These are phyloP conservation scores for Trametes villosa DNA, from an alignment of 768 basidiomycete genomes.

Conservation along the genomic window DNA sequence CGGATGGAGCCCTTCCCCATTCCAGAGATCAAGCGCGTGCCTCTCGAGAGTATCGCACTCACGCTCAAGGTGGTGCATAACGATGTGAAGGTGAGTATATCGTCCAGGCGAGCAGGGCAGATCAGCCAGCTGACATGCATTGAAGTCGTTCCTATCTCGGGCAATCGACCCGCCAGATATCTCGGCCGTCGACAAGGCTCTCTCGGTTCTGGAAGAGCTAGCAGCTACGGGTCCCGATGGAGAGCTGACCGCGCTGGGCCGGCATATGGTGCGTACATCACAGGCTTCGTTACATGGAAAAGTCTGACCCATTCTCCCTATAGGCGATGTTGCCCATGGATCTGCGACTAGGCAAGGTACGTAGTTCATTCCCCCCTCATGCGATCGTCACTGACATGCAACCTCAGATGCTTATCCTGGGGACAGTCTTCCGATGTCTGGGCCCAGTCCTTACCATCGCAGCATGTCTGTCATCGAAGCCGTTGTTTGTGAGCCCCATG, in stretches of 20 bases:
- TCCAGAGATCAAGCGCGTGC: conserved; percentile 88
- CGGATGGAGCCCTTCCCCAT: conserved; percentile 73
- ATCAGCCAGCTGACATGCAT: background rate
- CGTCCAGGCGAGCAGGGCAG: no score
- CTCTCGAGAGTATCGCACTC: conserved; percentile 80
- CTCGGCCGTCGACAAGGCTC: conserved; percentile 76
- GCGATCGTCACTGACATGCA: no score
- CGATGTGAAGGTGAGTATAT: conserved; percentile 67
- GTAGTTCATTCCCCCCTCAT: background rate
- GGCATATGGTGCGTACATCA: conserved; percentile 61
- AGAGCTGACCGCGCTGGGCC: conserved; percentile 78
- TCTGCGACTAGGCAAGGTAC: conserved; percentile 82
- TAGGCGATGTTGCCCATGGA: conserved; percentile 89
- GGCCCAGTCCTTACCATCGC: conserved; percentile 82
- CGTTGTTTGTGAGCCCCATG: conserved; percentile 80
- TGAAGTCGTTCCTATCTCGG: conserved; percentile 63
- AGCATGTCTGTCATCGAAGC: conserved; percentile 84
- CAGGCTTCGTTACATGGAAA: background rate
- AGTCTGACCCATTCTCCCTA: conserved; percentile 5
- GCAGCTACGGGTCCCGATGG: conserved; percentile 73
- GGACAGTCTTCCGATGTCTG: conserved; percentile 80
- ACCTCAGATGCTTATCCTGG: conserved; percentile 89
- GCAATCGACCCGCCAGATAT: conserved; percentile 86
- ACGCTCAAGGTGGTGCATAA: conserved; percentile 81
- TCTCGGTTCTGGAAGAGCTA: conserved; percentile 71